Conservation (phyloP, 2,329 filamentous ascomycete genomes). For the Aotearoamyces nothofagi region DNA sequence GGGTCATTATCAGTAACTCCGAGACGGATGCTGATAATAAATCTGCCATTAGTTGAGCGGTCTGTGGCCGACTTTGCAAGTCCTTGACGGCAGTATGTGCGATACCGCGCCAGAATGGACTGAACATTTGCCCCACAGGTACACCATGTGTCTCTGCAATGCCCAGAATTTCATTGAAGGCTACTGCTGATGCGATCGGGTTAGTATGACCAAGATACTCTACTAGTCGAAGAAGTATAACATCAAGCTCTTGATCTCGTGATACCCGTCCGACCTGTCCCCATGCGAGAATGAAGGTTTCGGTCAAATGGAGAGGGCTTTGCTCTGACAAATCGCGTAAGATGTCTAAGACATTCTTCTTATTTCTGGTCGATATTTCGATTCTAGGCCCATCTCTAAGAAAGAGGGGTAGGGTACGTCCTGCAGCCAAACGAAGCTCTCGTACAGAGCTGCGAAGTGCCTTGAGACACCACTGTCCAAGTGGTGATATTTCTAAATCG, state of each 20-base stretch:
- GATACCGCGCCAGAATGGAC: constrained; percentile 78
- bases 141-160: constrained; percentile 51
- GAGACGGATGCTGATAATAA: constrained; percentile 61
- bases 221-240: constrained; percentile 69
- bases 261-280: constrained; percentile 68
- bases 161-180: constrained; percentile 68
- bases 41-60: constrained; percentile 66
- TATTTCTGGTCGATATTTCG: constrained; percentile 43
- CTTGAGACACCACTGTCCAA: constrained; percentile 70
- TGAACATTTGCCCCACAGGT: constrained; percentile 55
- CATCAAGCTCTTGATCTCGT: constrained; percentile 69
- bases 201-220: constrained; percentile 81
- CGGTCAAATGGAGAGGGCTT: constrained; percentile 51
- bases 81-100: constrained; percentile 75
- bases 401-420: constrained; percentile 24
- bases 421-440: constrained; percentile 72
- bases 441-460: constrained; percentile 71
- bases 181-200: constrained; percentile 61
- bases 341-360: constrained; percentile 53
- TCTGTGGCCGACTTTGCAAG: constrained; percentile 64
- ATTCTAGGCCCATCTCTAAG: constrained; percentile 31
- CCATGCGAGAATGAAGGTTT: constrained; percentile 76
- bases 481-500: constrained; percentile 47
- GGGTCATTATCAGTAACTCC: constrained; percentile 60
- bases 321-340: constrained; percentile 60